Evolutionary conservation across 208 protist genomes (phyloP), one percentile per base, ranked within the genome.

Genomic region (Crithidia sp.): DNA sequence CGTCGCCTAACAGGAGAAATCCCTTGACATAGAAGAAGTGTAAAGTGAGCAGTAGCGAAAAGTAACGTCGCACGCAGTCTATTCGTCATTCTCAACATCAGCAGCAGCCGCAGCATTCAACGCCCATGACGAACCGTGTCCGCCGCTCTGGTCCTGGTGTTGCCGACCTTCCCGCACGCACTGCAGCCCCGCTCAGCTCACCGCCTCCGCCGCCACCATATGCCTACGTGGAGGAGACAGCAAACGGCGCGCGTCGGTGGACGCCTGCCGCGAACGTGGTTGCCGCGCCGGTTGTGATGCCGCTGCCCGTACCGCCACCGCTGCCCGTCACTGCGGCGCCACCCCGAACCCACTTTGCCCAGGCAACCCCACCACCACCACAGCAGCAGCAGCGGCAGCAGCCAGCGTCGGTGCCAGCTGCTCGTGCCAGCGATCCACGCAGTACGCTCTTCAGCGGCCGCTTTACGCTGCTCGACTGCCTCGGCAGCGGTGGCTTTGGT

Each of bases 401-500:
- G 8, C 41, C 56, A 19, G 43, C 41, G 41, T 0, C 28, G 28
- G 28, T 28, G 28, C 28, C 28, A 1, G 28, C 28, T 28, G 28
- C 28, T 28, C 50, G 62, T n/a, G 52, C 40, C 14, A 28, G 39
- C 12, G 47, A 40, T 3, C 52, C 44, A 13, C 19, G 43, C 5
- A 58, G 44, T 37, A 76, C 56, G 10, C 68, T 90, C 56, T 87
- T 90, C 41, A 67, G 83, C 4, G 85, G 85, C 45, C 84, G 79
- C 43, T 93, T 88, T 53, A 77, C 56, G 47, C 76, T 93, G 12
- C 60, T 81, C 19, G 70, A 80, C 6, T 81, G 85, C 0, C 97
- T 99, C 69, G 99, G 98, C 43, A 89, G 84, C 44, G 98, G 98
- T 7, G 97, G 95, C 62, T 99, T 99, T 88, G 98, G 98, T 19